Evolutionary conservation across 345 rosid genomes (phyloP).

Genomic region (Syzygium jambos): DNA sequence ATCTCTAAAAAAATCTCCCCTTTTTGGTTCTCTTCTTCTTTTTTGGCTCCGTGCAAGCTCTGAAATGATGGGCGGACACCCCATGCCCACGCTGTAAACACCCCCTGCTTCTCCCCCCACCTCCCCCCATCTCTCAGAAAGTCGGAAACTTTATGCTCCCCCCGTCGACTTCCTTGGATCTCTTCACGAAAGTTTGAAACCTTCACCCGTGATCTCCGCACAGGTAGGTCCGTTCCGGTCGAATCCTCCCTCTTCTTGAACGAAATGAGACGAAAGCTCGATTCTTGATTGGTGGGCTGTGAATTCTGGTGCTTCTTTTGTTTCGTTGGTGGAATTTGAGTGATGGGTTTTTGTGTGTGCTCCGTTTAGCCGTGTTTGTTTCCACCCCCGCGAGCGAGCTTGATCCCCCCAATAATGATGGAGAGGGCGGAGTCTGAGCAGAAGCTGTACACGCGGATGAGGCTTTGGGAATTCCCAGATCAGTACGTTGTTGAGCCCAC

Average conservation of each 20-base stretch:
- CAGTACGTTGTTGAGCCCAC: conserved; percentile 83
- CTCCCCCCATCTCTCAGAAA: neutral
- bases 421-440: conserved; percentile 63
- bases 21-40: neutral
- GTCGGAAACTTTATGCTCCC: neutral
- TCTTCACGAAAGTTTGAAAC: neutral
- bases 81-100: neutral
- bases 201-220: neutral
- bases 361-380: neutral
- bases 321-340: neutral
- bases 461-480: conserved; percentile 96
- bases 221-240: neutral
- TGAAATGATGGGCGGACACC: neutral
- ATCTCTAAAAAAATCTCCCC: neutral
- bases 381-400: neutral
- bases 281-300: neutral
- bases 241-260: neutral
- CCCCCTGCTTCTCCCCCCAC: neutral
- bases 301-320: neutral
- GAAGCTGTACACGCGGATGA: conserved; percentile 75
- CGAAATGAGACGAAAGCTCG: neutral
- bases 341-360: neutral
- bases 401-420: conserved; percentile 43
- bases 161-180: neutral
- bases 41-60: neutral